These are phyloP conservation scores for Cystobasidium slooffiae DNA, from an alignment of 1,284 basidiomycete genomes.

Conservation along the genomic window DNA sequence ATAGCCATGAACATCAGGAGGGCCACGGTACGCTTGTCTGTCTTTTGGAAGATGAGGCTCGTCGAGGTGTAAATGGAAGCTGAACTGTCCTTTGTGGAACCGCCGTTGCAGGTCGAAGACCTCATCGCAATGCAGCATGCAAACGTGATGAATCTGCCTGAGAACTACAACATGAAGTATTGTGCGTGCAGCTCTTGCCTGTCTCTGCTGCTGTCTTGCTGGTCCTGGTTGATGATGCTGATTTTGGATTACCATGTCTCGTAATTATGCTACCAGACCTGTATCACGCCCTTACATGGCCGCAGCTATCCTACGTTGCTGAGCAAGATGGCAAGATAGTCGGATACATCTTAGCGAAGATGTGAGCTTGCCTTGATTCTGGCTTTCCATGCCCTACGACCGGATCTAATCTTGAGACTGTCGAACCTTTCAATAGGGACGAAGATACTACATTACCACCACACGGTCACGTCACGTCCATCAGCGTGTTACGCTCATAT, in stretches of 20 bases:
- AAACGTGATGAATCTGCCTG: slow-evolving; percentile 83
- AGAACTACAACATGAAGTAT: slow-evolving; percentile 82
- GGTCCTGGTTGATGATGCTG: not conserved
- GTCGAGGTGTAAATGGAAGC: not conserved
- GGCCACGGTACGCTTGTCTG: slow-evolving; percentile 57
- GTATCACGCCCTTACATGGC: slow-evolving; percentile 89
- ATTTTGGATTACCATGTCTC: not conserved
- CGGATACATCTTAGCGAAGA: slow-evolving; percentile 92
- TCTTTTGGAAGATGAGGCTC: not conserved
- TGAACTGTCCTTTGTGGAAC: not conserved
- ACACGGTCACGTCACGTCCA: slow-evolving; percentile 86
- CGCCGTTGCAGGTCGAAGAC: slow-evolving; percentile 62
- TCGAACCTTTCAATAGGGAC: slow-evolving; percentile 62
- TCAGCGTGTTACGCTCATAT: slow-evolving; percentile 83
- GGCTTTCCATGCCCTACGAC: slow-evolving; percentile 21
- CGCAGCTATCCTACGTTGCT: slow-evolving; percentile 89
- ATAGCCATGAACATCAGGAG: slow-evolving; percentile 60
- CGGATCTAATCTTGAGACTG: not conserved
- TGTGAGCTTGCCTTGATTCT: slow-evolving; percentile 63
- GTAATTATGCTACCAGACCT: slow-evolving; percentile 66
- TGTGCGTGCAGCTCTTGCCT: slow-evolving; percentile 63
- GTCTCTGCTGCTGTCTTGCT: not conserved
- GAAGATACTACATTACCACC: slow-evolving; percentile 69
- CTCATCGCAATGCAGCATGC: slow-evolving; percentile 88
- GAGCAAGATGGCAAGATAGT: slow-evolving; percentile 86